Base-by-base conservation (phyloP, 2,329 filamentous ascomycete species). In the Diaporthe batatas region DNA sequence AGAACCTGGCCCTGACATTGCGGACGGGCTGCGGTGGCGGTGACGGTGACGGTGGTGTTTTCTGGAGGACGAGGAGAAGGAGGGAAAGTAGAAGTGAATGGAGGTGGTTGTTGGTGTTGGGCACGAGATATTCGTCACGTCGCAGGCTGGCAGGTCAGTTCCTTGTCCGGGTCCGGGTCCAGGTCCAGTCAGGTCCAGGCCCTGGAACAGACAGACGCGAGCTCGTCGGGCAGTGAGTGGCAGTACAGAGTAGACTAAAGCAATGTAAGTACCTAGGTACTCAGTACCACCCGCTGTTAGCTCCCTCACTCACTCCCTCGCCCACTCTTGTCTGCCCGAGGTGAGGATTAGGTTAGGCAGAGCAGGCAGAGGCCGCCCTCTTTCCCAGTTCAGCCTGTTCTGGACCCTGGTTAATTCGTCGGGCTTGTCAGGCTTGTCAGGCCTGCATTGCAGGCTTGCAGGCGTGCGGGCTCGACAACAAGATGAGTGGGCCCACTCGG, bases 1-100 rank as follows among this genome's bases (percentile, higher is more conserved):
- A 76, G 89, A 90, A 77, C 85, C 84, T 79, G 89, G 85, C 78
- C 88, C 89, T 79, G 88, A 84, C 89, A 91, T 91, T 75, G 55
- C 25, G 55, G 23, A 51, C n/a, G n/a, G n/a, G 29, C 62, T 4
- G 62, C n/a, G 62, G n/a, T 29, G 29, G 29, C 29, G 29, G 29
- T 29, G 29, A 29, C 29, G 29, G 29, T 53, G 47, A 29, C 29
- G 29, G 29, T 53, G 47, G 29, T 53, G 47, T 18, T 51, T 53
- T 29, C 12, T 2, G 29, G 62, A 49, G n/a, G 18, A 8, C 51
- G 14, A 42, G 67, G 29, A 44, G 12, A 8, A 16, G 8, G 5
- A 29, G 16, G 11, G 29, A 21, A 49, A n/a, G 16, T n/a, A n/a
- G 39, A 29, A 6, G 64, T 39, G 53, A 4, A n/a, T n/a, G 18